Percentiles rank a stretch among this genome's conserved stretches.
Conservation (phyloP, 1,139 yeast species). For the Candida tropicalis region DNA sequence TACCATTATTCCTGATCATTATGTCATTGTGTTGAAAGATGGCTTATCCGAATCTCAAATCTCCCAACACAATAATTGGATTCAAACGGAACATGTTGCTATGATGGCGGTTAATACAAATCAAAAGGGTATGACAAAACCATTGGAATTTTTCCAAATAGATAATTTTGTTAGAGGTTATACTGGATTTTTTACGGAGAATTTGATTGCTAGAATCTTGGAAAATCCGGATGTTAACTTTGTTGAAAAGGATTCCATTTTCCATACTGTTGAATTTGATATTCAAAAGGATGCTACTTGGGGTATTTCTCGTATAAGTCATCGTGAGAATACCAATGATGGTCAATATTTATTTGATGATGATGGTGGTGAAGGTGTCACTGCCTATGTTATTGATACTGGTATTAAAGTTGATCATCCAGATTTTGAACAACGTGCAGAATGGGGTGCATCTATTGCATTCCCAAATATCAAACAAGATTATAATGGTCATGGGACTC, state of each 20-base stretch:
- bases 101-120: slow-evolving; percentile 27
- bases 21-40: slow-evolving; percentile 39
- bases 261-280: slow-evolving; percentile 62
- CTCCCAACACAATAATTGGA: slow-evolving; percentile 65
- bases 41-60: slow-evolving; percentile 29
- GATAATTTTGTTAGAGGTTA: slow-evolving; percentile 61
- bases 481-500: slow-evolving; percentile 95
- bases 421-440: slow-evolving; percentile 90
- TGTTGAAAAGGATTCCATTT: slow-evolving; percentile 81
- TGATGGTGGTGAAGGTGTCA: slow-evolving; percentile 90
- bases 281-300: slow-evolving; percentile 88
- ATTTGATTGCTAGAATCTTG: slow-evolving; percentile 70
- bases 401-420: slow-evolving; percentile 82
- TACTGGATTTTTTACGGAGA: slow-evolving; percentile 74
- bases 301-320: slow-evolving; percentile 96
- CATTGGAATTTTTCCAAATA: slow-evolving; percentile 56
- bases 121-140: slow-evolving; percentile 57
- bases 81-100: slow-evolving; percentile 27
- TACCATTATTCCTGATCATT: slow-evolving; percentile 52
- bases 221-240: slow-evolving; percentile 71
- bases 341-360: slow-evolving; percentile 84
- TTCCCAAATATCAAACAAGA: slow-evolving; percentile 79
- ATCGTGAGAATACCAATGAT: slow-evolving; percentile 72
- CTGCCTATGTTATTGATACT: slow-evolving; percentile 90
- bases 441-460: slow-evolving; percentile 93